These are phyloP conservation scores for Blastobotrys illinoisensis DNA, from an alignment of 1,139 yeast species.

Conservation along the genomic window DNA sequence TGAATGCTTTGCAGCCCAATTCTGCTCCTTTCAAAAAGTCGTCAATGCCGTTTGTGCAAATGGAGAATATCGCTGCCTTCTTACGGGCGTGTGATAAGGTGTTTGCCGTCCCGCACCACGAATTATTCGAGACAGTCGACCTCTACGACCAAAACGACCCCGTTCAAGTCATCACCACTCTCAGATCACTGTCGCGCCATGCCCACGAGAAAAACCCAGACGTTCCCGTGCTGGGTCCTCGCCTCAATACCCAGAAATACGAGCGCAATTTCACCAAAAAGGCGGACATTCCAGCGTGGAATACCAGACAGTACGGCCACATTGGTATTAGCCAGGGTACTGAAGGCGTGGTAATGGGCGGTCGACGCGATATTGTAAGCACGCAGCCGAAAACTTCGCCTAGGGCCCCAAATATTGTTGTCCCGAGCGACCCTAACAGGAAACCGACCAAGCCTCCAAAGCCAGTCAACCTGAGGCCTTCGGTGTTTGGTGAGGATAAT, in stretches of 20 bases:
- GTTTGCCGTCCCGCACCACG: slow-evolving; percentile 77
- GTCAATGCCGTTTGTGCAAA: slow-evolving; percentile 78
- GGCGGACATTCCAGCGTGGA: slow-evolving; percentile 43
- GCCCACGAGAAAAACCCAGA: slow-evolving; percentile 44
- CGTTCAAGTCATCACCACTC: slow-evolving; percentile 66
- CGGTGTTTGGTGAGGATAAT: slow-evolving; percentile 3
- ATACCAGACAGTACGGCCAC: slow-evolving; percentile 53
- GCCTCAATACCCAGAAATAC: slow-evolving; percentile 28
- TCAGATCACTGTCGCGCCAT: slow-evolving; percentile 67
- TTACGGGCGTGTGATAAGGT: slow-evolving; percentile 49
- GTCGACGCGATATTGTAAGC: slow-evolving; percentile 39
- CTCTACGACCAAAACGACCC: slow-evolving; percentile 71
- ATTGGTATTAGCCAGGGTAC: slow-evolving; percentile 48
- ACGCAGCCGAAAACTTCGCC: slow-evolving; percentile 15
- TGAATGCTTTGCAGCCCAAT: slow-evolving; percentile 35
- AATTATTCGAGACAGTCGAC: slow-evolving; percentile 77
- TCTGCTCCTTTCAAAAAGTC: slow-evolving; percentile 54
- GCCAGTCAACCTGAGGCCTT: slow-evolving; percentile 2
- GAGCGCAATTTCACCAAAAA: slow-evolving; percentile 31
- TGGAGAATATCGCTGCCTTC: slow-evolving; percentile 81
- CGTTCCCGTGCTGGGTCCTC: slow-evolving; percentile 49
- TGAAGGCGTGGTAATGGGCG: slow-evolving; percentile 49
- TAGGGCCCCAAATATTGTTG: slow-evolving; percentile 10
- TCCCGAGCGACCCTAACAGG: background rate
- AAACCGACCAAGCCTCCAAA: slow-evolving; percentile 2